phyloP scores from a whole-genome alignment of 805 yeast species.

The Candida alai region DNA sequence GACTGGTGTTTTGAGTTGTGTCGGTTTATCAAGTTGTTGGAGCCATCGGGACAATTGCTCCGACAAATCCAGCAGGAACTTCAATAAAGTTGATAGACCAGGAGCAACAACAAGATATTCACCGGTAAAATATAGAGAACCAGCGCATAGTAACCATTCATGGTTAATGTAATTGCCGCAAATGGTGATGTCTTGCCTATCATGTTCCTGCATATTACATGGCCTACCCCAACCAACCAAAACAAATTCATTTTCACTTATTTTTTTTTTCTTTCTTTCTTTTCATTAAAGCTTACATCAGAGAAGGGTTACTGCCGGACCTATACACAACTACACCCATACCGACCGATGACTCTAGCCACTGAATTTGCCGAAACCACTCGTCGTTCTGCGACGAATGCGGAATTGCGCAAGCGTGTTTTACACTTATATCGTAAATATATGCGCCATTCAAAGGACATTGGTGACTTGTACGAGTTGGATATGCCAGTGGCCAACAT shows the following conservation, averaged over 20 bases:
- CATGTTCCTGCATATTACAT: no score
- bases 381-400: slow-evolving; percentile 55
- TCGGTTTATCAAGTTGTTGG: slow-evolving; percentile 50
- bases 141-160: no score
- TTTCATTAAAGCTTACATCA: no score
- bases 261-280: no score
- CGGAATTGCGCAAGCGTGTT: slow-evolving; percentile 61
- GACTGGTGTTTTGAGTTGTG: slow-evolving; percentile 54
- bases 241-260: no score
- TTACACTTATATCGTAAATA: slow-evolving; percentile 70
- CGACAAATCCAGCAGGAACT: slow-evolving; percentile 11
- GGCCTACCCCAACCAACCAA: no score
- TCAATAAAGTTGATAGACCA: no score
- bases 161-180: no score
- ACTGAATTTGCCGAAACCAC: slow-evolving; percentile 85
- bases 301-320: slow-evolving; percentile 1
- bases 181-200: no score
- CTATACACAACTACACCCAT: neutral
- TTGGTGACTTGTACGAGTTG: slow-evolving; percentile 63
- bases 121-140: no score
- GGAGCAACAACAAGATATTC: no score
- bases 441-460: slow-evolving; percentile 56
- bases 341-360: slow-evolving; percentile 53
- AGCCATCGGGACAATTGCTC: slow-evolving; percentile 35
- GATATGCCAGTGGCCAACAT: slow-evolving; percentile 76